These are phyloP conservation scores for Tylopilus balloui DNA, from an alignment of 768 basidiomycete species.

Conservation along the genomic window DNA sequence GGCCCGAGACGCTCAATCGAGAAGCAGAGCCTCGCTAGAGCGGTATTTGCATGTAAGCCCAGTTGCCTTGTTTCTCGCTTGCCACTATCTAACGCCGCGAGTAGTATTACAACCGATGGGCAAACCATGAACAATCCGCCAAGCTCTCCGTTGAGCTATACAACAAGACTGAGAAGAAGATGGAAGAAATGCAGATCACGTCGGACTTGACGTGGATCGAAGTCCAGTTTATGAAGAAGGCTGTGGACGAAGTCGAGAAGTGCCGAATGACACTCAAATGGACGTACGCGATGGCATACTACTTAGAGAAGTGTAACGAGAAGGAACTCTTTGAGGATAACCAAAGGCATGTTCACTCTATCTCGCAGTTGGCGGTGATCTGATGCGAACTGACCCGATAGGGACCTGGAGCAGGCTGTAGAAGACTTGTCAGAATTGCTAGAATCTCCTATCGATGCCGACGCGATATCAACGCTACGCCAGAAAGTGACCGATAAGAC, in stretches of 20 bases:
- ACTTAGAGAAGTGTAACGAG: conserved; percentile 83
- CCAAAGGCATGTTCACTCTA: conserved; percentile 57
- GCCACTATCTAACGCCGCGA: neutral
- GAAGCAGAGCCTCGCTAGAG: conserved; percentile 85
- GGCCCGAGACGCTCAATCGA: conserved; percentile 88
- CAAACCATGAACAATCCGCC: conserved; percentile 99
- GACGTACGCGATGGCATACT: conserved; percentile 99
- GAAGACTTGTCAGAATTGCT: conserved; percentile 92
- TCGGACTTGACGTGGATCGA: conserved; percentile 96
- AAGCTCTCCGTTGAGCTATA: conserved; percentile 92
- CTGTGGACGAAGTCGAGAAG: conserved; percentile 85
- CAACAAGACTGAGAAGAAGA: conserved; percentile 97
- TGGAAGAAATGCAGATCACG: conserved; percentile 98
- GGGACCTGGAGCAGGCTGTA: conserved; percentile 91
- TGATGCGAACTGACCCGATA: conserved; percentile 24
- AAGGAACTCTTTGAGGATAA: conserved; percentile 98
- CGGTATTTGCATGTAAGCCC: conserved; percentile 87
- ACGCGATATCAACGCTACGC: conserved; percentile 72
- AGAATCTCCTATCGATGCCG: conserved; percentile 86
- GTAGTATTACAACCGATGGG: conserved; percentile 99
- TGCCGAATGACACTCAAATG: conserved; percentile 96
- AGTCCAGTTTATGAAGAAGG: conserved; percentile 98
- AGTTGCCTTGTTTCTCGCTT: neutral
- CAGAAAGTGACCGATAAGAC: conserved; percentile 97
- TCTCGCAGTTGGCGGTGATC: neutral